Evolutionary conservation across 495 filamentous ascomycete genomes (phyloP).

Genomic region (Peziza echinospora): DNA sequence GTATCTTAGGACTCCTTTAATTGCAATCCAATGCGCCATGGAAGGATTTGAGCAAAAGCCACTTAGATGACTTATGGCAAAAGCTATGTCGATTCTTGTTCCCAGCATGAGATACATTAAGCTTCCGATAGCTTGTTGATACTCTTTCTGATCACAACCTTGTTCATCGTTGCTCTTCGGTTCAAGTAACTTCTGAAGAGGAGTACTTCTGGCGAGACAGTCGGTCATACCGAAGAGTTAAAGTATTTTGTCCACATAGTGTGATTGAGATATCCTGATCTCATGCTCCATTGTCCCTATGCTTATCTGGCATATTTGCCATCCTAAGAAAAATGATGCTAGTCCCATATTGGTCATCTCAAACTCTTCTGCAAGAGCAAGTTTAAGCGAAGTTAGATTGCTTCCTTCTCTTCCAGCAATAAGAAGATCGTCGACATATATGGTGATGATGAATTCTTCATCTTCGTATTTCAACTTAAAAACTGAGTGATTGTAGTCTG

Average conservation of each 20-base stretch:
- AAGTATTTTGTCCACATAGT: not conserved
- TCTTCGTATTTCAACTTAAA: not conserved
- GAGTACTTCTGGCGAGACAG: not conserved
- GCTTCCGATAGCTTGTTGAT: too few relatives aligned
- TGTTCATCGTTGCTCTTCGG: too few relatives aligned
- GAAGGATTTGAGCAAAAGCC: not conserved
- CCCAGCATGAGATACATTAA: too few relatives aligned
- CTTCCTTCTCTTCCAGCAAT: not conserved
- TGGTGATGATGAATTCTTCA: not conserved
- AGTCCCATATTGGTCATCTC: constrained; percentile 5
- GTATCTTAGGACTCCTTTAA: not conserved
- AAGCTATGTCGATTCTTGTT: too few relatives aligned
- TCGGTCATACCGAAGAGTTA: not conserved
- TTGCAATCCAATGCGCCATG: not conserved
- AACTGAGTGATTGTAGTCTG: not conserved
- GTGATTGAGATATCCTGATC: not conserved
- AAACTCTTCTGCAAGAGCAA: not conserved
- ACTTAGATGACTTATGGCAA: not conserved
- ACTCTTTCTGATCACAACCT: too few relatives aligned
- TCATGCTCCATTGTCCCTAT: too few relatives aligned
- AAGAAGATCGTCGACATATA: constrained; percentile 7
- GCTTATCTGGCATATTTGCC: not conserved
- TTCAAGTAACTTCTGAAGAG: too few relatives aligned
- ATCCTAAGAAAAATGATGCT: constrained; percentile 1
- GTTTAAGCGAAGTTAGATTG: not conserved